Base-by-base conservation (phyloP, 2,329 filamentous ascomycete genomes). In the Juglanconis oblonga region DNA sequence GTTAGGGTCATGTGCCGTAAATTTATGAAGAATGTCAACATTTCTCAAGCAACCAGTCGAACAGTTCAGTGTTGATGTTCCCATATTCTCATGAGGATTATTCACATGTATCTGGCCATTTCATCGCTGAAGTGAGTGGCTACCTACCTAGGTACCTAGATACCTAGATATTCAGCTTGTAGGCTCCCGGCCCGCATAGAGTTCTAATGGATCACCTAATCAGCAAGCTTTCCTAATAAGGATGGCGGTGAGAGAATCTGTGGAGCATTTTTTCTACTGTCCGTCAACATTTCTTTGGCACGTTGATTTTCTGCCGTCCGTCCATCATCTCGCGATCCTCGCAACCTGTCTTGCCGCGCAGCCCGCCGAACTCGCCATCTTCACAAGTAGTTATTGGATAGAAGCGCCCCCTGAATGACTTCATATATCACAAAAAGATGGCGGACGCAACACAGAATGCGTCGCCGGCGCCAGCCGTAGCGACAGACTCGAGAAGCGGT, bases 401-500 rank as follows among this genome's bases (percentile, higher is more conserved):
- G n/a, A n/a, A 32, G n/a, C 17, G 38, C 42, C 29, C 55, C 47
- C 60, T 62, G 60, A 40, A 62, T 60, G 61, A 61, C 47, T 62
- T 42, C 48, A 32, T 49, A 50, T 52, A 51, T 52, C 35, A 14
- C 31, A 42, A 60, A 57, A 53, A 62, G 61, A 62, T 62, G 61
- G 61, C 57, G 57, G 61, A 62, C 51, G 61, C 57, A 60, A 50
- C 57, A 62, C 52, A 56, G 54, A 62, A 50, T 62, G 61, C 61
- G 61, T 62, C 61, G 61, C 57, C 61, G 61, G 61, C 61, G 38
- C 52, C 61, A 60, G 61, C 61, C 61, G 55, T 62, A 62, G 61
- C 54, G 53, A 60, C 54, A 47, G 53, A 57, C n/a, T 32, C 50
- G 53, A 57, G 44, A 59, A 62, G 61, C 54, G 61, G 61, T 62